These are phyloP conservation scores for Ogataea neopini DNA, from an alignment of 805 yeast species.

Conservation along the genomic window DNA sequence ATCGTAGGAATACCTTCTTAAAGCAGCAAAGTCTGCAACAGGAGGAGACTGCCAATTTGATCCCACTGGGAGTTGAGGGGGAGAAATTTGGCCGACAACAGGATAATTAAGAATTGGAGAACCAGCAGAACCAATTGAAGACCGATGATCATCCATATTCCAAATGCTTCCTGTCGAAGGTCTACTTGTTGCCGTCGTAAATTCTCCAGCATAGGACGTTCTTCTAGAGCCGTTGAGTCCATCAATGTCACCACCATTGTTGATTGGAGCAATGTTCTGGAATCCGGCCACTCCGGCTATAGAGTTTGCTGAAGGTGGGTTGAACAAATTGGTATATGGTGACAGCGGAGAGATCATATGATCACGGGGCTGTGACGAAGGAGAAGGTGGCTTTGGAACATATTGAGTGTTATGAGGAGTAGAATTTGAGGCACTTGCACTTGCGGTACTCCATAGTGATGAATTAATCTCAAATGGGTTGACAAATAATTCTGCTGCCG, in stretches of 20 bases:
- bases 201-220: slow-evolving; percentile 26
- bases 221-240: slow-evolving; percentile 15
- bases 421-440: slow-evolving; percentile 6
- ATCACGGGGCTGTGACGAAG: slow-evolving; percentile 13
- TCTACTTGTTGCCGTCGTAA: slow-evolving; percentile 19
- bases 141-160: slow-evolving; percentile 22
- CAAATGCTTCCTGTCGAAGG: slow-evolving; percentile 21
- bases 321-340: slow-evolving; percentile 17
- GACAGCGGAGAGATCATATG: slow-evolving; percentile 23
- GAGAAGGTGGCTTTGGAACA: slow-evolving; percentile 11
- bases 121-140: slow-evolving; percentile 28
- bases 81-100: slow-evolving; percentile 13
- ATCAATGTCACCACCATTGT: slow-evolving; percentile 1
- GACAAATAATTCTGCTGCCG: slow-evolving; percentile 13
- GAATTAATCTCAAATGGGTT: slow-evolving; percentile 31
- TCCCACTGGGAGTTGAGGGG: slow-evolving; percentile 17
- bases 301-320: slow-evolving; percentile 12
- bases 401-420: slow-evolving; percentile 9
- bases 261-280: slow-evolving; percentile 7
- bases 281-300: slow-evolving; percentile 1
- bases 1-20: slow-evolving; percentile 31
- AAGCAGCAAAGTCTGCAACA: slow-evolving; percentile 24
- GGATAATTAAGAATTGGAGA: slow-evolving; percentile 26
- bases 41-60: slow-evolving; percentile 29
- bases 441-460: slow-evolving; percentile 22